Percentiles rank a stretch among this genome's conserved stretches.
phyloP scores from a whole-genome alignment of 2,329 filamentous ascomycete genomes.

The Ophiostoma ips region DNA sequence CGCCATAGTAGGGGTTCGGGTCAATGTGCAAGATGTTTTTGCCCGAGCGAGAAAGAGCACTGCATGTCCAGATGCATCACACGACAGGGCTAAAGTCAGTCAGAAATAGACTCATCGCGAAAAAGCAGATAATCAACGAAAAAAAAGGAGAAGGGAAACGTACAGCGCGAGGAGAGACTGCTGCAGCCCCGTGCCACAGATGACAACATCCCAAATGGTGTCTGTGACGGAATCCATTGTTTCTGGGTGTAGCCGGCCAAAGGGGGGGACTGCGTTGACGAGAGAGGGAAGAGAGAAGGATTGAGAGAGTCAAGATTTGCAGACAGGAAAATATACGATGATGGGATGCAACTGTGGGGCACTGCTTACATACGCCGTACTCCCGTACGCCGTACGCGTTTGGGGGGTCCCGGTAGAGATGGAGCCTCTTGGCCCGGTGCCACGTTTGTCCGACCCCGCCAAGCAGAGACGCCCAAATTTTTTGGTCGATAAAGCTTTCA shows the following conservation, averaged over 20 bases:
- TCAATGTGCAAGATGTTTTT: constrained; percentile 90
- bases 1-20: constrained; percentile 77
- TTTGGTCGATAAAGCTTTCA: constrained; percentile 3
- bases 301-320: background rate
- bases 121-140: too few species aligned
- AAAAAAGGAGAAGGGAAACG: constrained; percentile 18
- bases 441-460: constrained; percentile 6
- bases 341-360: background rate
- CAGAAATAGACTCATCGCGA: constrained; percentile 36
- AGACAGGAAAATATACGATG: background rate
- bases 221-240: constrained; percentile 63
- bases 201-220: constrained; percentile 65
- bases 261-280: constrained; percentile 3
- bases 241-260: constrained; percentile 13
- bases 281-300: constrained; percentile 1
- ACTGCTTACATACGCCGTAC: background rate
- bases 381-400: too few species aligned
- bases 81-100: constrained; percentile 49
- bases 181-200: constrained; percentile 63
- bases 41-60: constrained; percentile 79
- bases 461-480: background rate
- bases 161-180: constrained; percentile 54
- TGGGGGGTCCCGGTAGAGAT: too few species aligned
- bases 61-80: constrained; percentile 29
- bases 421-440: constrained; percentile 2